These are phyloP conservation scores for Triticum monococcum DNA, from an alignment of 176 grass and related monocot genomes.

Conservation along the genomic window DNA sequence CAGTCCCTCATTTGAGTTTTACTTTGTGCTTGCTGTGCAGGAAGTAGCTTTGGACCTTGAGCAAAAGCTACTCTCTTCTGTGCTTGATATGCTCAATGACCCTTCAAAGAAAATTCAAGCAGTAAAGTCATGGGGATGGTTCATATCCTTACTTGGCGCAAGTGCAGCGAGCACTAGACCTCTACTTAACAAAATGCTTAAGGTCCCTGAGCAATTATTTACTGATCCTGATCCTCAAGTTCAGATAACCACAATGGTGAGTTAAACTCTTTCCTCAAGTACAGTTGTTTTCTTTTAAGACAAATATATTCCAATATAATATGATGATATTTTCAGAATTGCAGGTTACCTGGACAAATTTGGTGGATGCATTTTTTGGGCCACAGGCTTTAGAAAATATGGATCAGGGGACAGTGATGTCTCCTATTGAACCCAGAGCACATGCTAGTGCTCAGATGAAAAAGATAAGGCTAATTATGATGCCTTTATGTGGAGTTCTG, in stretches of 20 bases:
- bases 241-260: constrained; percentile 71
- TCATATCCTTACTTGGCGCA: constrained; percentile 64
- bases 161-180: constrained; percentile 45
- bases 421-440: constrained; percentile 16
- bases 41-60: constrained; percentile 60
- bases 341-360: constrained; percentile 85
- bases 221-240: constrained; percentile 65
- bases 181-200: constrained; percentile 84
- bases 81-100: constrained; percentile 65
- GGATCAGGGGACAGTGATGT: constrained; percentile 21
- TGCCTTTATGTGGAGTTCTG: constrained; percentile 62
- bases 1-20: constrained; percentile 13
- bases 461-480: constrained; percentile 76
- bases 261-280: constrained; percentile 15
- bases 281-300: constrained; percentile 4
- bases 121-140: constrained; percentile 87
- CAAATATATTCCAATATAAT: constrained; percentile 14
- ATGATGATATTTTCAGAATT: constrained; percentile 28
- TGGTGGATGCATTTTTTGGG: constrained; percentile 71
- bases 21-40: constrained; percentile 35
- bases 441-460: constrained; percentile 41
- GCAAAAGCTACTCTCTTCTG: constrained; percentile 45
- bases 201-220: constrained; percentile 69
- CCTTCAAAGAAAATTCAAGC: constrained; percentile 64
- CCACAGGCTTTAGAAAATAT: constrained; percentile 22